Conservation (phyloP, 306 rosid genomes). For the Aeschynomene evenia region DNA sequence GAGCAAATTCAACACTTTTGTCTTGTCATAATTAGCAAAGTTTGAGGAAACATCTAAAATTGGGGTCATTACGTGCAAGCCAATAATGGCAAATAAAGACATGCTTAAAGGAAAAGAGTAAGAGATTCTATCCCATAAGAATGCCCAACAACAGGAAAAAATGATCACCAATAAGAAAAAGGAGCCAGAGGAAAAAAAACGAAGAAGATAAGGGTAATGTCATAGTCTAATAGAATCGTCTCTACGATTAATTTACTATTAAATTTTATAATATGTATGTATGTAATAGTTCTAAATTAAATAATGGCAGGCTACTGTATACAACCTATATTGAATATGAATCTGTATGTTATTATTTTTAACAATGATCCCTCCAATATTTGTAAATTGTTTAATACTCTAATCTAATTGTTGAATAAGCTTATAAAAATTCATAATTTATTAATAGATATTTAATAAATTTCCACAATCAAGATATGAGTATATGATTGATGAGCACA, state of each 20-base stretch:
- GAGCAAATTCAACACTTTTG: background rate
- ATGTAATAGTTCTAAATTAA: too few species aligned
- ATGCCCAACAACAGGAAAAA: background rate
- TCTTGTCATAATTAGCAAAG: background rate
- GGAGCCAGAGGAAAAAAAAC: background rate
- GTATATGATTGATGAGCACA: background rate
- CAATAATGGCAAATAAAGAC: background rate
- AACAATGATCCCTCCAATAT: too few species aligned
- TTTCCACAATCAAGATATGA: background rate
- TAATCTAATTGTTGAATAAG: too few species aligned
- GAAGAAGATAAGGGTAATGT: too few species aligned
- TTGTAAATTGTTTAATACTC: too few species aligned
- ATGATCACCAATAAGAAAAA: background rate
- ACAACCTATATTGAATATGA: background rate
- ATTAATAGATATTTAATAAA: too few species aligned
- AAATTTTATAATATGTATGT: too few species aligned
- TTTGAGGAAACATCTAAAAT: background rate
- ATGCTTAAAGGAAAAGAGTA: conserved; percentile 10
- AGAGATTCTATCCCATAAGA: conserved; percentile 10
- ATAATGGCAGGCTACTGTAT: too few species aligned
- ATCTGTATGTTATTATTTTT: too few species aligned
- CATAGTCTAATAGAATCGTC: too few species aligned
- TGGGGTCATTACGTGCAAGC: conserved; percentile 29
- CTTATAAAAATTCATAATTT: too few species aligned
- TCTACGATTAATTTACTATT: too few species aligned